Conservation (phyloP, 495 filamentous ascomycete species). For the Hypoxylon trugodes region DNA sequence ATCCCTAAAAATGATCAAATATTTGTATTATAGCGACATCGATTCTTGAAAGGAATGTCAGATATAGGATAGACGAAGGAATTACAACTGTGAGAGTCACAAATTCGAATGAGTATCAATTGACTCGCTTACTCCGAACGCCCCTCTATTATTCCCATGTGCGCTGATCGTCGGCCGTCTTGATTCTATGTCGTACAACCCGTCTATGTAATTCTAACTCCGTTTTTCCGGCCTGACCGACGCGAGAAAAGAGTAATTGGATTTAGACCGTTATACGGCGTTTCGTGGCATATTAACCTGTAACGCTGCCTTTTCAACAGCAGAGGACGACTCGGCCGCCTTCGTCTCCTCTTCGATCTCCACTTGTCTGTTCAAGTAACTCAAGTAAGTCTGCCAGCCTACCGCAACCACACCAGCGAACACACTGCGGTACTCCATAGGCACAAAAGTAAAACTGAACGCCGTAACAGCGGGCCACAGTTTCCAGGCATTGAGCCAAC, state of each 20-base stretch:
- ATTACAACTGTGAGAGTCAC: too few species aligned
- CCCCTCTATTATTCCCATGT: too few species aligned
- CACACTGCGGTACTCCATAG: constrained; percentile 77
- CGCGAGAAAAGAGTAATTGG: background rate
- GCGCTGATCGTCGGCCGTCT: too few species aligned
- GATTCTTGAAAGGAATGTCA: too few species aligned
- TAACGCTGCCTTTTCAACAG: constrained; percentile 1
- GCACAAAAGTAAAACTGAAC: constrained; percentile 85
- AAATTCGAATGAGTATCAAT: too few species aligned
- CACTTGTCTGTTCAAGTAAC: constrained; percentile 78
- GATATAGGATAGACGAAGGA: too few species aligned
- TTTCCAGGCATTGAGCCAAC: constrained; percentile 81
- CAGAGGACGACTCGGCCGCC: constrained; percentile 23
- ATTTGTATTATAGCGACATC: too few species aligned
- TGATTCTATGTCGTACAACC: constrained; percentile 1
- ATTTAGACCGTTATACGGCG: constrained; percentile 15
- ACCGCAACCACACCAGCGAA: constrained; percentile 82
- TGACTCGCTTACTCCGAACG: too few species aligned
- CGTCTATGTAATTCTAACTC: background rate
- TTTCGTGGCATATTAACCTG: constrained; percentile 10
- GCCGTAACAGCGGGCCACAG: constrained; percentile 91
- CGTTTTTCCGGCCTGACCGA: background rate
- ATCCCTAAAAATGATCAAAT: too few species aligned
- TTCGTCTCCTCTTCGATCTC: constrained; percentile 60
- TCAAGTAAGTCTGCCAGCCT: constrained; percentile 92